Evolutionary conservation across 768 basidiomycete species (phyloP), one percentile per base, ranked within the genome.

Genomic region (Lentinula raphanica): DNA sequence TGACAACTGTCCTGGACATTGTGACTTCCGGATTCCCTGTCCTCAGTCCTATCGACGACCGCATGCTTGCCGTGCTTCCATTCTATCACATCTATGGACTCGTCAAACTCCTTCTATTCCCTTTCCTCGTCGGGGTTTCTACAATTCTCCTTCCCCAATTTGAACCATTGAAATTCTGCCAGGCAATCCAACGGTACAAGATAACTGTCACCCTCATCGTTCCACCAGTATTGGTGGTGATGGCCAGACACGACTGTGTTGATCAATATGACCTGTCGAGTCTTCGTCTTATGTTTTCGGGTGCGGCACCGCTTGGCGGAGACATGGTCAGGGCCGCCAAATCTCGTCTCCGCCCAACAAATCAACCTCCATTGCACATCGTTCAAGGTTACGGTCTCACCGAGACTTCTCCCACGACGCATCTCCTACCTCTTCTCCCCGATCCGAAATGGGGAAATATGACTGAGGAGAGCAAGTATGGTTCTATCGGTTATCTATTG

Each of bases 221-320:
- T 1, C 94, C 94, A 1, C 93, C 94, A 0, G 84, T 97, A n/a
- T 72, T 94, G 12, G 84, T 96, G 13, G 79, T 84, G 1, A 76
- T 97, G 40, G 73, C 85, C 2, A 82, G 87, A 59, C 86, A 90
- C 62, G 81, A 84, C 11, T 85, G 84, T 83, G 78, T 90, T 5
- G 79, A 81, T 58, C 71, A 86, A 64, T 87, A 88, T 67, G 79
- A 94, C 65, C 63, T 94, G 46, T 79, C 79, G 0, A 79, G 83
- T 1, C 66, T 94, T 13, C 66, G 74, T 21, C 64, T 78, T 3
- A 62, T 94, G 32, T 76, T 84, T 60, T 89, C 84, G 3, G 93
- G 90, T 2, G 94, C 92, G 0, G 94, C 94, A 1, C 93, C 94
- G 0, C 71, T 94, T 1, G 86, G 88, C 0, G 76, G 79, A 1